Evolutionary conservation across 2,329 filamentous ascomycete species (phyloP), one percentile per base, ranked within the genome.

Genomic region (Colletotrichum orchidophilum): DNA sequence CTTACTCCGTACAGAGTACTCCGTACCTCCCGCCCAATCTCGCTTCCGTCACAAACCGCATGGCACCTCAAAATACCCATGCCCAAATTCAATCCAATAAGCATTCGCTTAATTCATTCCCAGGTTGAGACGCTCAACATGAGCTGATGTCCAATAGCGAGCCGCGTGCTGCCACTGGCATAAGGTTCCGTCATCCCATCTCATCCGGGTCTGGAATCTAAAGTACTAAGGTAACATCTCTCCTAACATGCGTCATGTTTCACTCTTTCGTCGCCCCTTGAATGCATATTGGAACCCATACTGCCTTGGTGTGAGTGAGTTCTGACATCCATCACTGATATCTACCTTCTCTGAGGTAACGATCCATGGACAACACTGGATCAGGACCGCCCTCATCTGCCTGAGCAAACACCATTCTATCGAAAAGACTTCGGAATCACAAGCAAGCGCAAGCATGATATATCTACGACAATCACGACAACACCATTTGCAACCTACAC

Each of bases 101-200:
- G 39, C 18, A 21, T 31, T 21, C 24, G 35, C 15, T 5, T 29
- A 2, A 46, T 26, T 39, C 29, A 35, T 31, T 24, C 27, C 18
- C 11, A 39, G 54, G 13, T 21, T 27, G 35, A 29, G n/a, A 46
- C 11, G 21, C 31, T 24, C 31, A 39, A 18, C 35, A 59, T 46
- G 35, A 18, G 7, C 2, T 46, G 21, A 13, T 13, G 26, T 29
- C 24, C 18, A 12, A 39, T 18, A 24, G 21, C 33, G 7, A 24
- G 13, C 15, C 55, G 24, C 12, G 15, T 12, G 11, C 49, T 26
- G 24, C 5, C 49, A 26, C 35, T 12, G 24, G 3, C 26, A 27
- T n/a, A 61, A 59, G 64, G 46, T 70, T 70, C 63, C 42, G 63
- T 31, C 67, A 70, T 70, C 67, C 26, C 29, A 70, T 61, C 29